These are phyloP conservation scores for Cinnamomum micranthum DNA, from an alignment of 164 flowering plant species.

Conservation along the genomic window DNA sequence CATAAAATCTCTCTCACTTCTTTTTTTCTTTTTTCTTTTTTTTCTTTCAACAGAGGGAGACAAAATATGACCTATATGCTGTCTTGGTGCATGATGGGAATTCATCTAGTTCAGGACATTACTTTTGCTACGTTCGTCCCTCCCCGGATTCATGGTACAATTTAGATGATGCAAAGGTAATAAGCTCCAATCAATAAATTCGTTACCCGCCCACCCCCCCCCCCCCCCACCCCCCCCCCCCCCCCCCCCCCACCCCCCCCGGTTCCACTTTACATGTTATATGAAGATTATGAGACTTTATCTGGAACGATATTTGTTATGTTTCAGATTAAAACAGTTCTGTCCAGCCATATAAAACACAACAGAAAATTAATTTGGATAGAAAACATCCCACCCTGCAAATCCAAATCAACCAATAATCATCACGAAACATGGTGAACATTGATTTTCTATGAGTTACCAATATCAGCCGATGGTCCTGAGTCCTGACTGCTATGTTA, in stretches of 20 bases:
- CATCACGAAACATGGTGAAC: too few species aligned
- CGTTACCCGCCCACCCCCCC: too few species aligned
- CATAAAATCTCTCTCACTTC: neutral
- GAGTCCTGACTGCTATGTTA: too few species aligned
- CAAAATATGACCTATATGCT: conserved; percentile 76
- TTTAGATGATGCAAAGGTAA: conserved; percentile 80
- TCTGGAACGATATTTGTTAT: neutral
- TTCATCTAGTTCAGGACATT: conserved; percentile 67
- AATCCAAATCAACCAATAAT: neutral
- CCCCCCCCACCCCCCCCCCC: too few species aligned
- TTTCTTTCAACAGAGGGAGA: conserved; percentile 30
- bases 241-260: too few species aligned
- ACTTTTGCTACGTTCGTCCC: conserved; percentile 63
- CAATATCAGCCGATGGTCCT: too few species aligned
- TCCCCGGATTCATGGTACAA: conserved; percentile 64
- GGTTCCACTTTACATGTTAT: neutral
- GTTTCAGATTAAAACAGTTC: neutral
- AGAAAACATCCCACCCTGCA: neutral
- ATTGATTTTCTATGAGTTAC: too few species aligned
- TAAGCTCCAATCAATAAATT: neutral
- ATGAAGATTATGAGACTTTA: neutral
- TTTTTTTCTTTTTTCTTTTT: too few species aligned
- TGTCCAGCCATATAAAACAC: neutral
- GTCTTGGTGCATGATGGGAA: conserved; percentile 70
- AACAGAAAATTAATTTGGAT: neutral